Conservation (phyloP, 257 asterid species). For the Agastache rugosa region DNA sequence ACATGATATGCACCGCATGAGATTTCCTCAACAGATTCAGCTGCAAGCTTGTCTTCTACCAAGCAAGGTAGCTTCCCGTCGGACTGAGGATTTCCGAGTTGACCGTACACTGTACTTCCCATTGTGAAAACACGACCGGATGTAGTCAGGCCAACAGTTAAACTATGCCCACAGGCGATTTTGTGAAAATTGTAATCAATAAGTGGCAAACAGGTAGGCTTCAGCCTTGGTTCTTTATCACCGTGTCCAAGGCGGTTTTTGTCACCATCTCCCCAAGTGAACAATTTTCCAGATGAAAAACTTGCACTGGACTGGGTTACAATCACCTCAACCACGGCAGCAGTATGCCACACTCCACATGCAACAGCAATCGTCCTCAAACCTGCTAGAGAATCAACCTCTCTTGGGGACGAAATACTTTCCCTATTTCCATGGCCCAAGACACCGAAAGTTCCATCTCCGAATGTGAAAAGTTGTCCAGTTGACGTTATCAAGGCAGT, state of each 20-base stretch:
- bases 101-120: constrained; percentile 95
- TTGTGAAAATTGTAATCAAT: constrained; percentile 85
- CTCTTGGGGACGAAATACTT: constrained; percentile 67
- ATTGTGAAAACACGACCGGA: constrained; percentile 80
- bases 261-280: constrained; percentile 99
- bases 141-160: constrained; percentile 82
- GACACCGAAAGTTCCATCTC: constrained; percentile 93
- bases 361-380: constrained; percentile 87
- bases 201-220: constrained; percentile 91
- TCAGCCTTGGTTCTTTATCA: constrained; percentile 82
- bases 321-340: constrained; percentile 91
- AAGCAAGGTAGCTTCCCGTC: constrained; percentile 83
- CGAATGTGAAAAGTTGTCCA: constrained; percentile 86
- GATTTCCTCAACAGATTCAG: constrained; percentile 76
- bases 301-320: constrained; percentile 82
- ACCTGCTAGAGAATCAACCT: constrained; percentile 82
- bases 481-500: constrained; percentile 79
- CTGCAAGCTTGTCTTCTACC: constrained; percentile 73
- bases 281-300: constrained; percentile 81
- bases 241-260: constrained; percentile 95
- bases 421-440: constrained; percentile 88
- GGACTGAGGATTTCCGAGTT: constrained; percentile 80
- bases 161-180: constrained; percentile 87
- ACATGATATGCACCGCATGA: constrained; percentile 90
- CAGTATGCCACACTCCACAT: constrained; percentile 98